A percentile compares a stretch with the other conserved stretches of the same genome.
phyloP scores from a whole-genome alignment of 495 filamentous ascomycete species.

The Neurospora hispaniola region DNA sequence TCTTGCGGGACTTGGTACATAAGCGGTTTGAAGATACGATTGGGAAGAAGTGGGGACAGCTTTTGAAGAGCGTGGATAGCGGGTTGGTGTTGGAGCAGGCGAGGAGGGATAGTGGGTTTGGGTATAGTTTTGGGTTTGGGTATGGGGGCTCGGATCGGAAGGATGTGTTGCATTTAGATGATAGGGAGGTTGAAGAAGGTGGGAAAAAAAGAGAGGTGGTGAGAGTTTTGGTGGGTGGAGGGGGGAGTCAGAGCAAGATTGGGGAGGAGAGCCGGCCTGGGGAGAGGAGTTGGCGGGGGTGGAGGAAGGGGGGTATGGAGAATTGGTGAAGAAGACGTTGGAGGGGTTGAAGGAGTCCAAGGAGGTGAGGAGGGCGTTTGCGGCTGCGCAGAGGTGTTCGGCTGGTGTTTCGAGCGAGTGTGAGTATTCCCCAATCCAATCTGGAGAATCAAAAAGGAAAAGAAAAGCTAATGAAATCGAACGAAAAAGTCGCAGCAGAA shows the following conservation, averaged over 20 bases:
- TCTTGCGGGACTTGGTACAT: conserved; percentile 11
- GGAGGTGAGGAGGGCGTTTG: conserved; percentile 14
- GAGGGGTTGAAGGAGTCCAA: conserved; percentile 9
- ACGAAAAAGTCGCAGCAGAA: conserved; percentile 10
- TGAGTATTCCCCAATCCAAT: too few relatives aligned
- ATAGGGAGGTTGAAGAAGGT: not conserved
- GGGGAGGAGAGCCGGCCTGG: conserved; percentile 16
- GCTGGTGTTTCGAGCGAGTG: conserved; percentile 7
- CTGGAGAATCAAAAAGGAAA: too few relatives aligned
- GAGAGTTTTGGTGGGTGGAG: not conserved
- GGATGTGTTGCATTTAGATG: not conserved
- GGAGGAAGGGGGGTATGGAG: conserved; percentile 12
- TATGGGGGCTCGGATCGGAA: not conserved
- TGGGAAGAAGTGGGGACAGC: conserved; percentile 12
- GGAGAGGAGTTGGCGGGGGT: conserved; percentile 8
- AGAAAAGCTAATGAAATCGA: not conserved
- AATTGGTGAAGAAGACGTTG: conserved; percentile 12
- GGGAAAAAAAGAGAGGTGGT: not conserved
- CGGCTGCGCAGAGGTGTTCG: conserved; percentile 17
- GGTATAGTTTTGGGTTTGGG: not conserved
- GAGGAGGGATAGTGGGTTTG: not conserved
- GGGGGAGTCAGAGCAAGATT: not conserved
- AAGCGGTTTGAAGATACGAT: conserved; percentile 17
- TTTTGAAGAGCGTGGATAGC: not conserved
- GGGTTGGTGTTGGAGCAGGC: not conserved